Evolutionary conservation across 2,329 filamentous ascomycete genomes (phyloP), one percentile per base, ranked within the genome.

Genomic region (Penicillium sp.): DNA sequence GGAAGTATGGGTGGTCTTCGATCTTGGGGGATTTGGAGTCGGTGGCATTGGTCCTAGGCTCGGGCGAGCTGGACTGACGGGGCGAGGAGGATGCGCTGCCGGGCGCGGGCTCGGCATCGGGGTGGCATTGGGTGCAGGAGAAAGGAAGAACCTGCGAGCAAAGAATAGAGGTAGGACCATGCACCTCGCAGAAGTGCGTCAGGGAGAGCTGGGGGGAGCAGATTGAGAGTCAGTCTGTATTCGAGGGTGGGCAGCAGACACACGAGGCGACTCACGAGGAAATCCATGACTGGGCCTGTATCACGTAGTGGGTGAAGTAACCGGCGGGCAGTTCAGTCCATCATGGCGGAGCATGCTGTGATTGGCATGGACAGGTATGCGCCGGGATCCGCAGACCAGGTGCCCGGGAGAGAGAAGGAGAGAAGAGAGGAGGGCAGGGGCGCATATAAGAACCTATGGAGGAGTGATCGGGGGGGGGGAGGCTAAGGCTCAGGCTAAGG

Each of bases 151-250:
- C 73, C 59, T 80, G 77, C 43, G 77, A 80, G 62, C 77, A 80
- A 50, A 80, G 75, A 60, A 80, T 78, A 41, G 76, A 79, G 36
- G 77, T 80, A 13, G 77, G 77, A 59, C 77, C 77, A 71, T 80
- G 76, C 62, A 77, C 69, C 66, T 80, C 77, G 64, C 77, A 80
- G 61, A 80, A 80, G 65, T 80, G 77, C 50, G 77, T 78, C 49
- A 80, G 71, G 55, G 77, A 79, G 58, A 80, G 73, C 77, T 80
- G 54, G 23, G 43, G 42, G 32, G 31, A 15, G 36, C 19, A 13
- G 9, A n/a, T n/a, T n/a, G n/a, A n/a, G n/a, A 4, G 32, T 41
- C 36, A 44, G 36, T 27, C 25, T 6, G 14, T 27, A n/a, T 23
- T n/a, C 21, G 21, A 7, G 25, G 14, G 6, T 6, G 11, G 11